phyloP scores from a whole-genome alignment of 305 asterid species.

The Solanum hybrid region DNA sequence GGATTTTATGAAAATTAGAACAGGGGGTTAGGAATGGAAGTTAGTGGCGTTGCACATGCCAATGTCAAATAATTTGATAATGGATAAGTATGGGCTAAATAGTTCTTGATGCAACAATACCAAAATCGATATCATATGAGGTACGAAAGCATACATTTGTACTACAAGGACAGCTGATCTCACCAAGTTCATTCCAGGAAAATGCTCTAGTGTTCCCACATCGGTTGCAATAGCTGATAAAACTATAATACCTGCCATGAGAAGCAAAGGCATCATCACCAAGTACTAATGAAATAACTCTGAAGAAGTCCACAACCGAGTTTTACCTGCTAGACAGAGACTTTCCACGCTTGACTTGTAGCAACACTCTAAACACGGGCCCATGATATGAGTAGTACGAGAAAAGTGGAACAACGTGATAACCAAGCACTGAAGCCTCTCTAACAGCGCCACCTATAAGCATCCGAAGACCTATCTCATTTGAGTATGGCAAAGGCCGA shows the following conservation, averaged over 20 bases:
- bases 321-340: slow-evolving; percentile 45
- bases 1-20: neutral
- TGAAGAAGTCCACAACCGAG: neutral
- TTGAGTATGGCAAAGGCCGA: slow-evolving; percentile 69
- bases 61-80: neutral
- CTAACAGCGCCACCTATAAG: slow-evolving; percentile 87
- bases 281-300: neutral
- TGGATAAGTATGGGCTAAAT: neutral
- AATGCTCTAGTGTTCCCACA: slow-evolving; percentile 63
- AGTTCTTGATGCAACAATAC: neutral
- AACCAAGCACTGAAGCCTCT: slow-evolving; percentile 79
- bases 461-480: slow-evolving; percentile 87
- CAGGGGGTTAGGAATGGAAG: neutral
- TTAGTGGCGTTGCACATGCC: neutral
- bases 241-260: slow-evolving; percentile 50
- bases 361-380: slow-evolving; percentile 80
- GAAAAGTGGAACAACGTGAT: slow-evolving; percentile 78
- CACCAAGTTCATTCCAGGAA: slow-evolving; percentile 65
- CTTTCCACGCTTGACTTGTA: slow-evolving; percentile 76
- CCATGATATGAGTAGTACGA: slow-evolving; percentile 94
- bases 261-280: neutral
- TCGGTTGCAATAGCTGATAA: slow-evolving; percentile 65
- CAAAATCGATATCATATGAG: neutral
- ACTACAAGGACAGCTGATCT: slow-evolving; percentile 56
- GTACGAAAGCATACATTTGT: slow-evolving; percentile 29